Evolutionary conservation across 305 asterid species (phyloP).

Genomic region (Stenogyne calaminthoides): DNA sequence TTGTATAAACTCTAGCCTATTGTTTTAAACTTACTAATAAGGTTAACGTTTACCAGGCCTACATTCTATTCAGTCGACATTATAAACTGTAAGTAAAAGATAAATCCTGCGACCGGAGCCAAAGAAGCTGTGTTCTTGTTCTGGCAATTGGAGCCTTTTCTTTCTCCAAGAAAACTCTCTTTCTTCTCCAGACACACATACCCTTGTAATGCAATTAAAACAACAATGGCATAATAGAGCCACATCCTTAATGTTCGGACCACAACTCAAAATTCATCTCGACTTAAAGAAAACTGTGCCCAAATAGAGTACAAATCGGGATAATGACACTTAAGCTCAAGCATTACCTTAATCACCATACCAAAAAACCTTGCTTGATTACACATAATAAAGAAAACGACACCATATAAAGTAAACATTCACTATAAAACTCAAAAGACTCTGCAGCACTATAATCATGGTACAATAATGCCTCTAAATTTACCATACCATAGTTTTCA

Average conservation of each 20-base stretch:
- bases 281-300: background rate
- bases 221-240: constrained; percentile 8
- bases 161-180: constrained; percentile 14
- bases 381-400: background rate
- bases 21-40: background rate
- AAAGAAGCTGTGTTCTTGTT: background rate
- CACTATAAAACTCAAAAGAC: constrained; percentile 7
- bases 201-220: background rate
- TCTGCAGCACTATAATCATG: constrained; percentile 1
- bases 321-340: background rate
- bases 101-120: background rate
- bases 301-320: background rate
- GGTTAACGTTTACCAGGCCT: background rate
- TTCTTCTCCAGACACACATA: constrained; percentile 4
- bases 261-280: background rate
- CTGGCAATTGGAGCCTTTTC: constrained; percentile 4
- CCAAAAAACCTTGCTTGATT: background rate
- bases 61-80: background rate
- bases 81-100: background rate
- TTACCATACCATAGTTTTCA: constrained; percentile 21
- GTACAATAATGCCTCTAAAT: constrained; percentile 15
- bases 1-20: background rate
- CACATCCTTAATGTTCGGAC: constrained; percentile 17
- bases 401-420: background rate
- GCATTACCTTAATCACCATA: constrained; percentile 4